These are phyloP conservation scores for Boletellus deceptivus DNA, from an alignment of 1,284 basidiomycete genomes.

Conservation along the genomic window DNA sequence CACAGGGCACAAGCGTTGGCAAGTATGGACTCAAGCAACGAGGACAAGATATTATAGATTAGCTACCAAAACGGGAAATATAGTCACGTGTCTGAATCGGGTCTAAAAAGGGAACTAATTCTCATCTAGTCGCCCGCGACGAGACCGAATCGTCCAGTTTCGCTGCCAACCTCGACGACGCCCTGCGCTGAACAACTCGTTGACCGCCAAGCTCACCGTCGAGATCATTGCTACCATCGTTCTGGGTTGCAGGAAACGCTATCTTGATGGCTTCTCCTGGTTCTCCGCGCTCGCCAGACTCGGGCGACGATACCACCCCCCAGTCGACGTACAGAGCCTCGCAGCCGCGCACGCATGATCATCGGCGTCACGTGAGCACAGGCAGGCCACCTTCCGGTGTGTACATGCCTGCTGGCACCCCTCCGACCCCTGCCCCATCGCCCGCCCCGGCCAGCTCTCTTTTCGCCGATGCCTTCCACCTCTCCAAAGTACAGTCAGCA, in stretches of 20 bases:
- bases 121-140: slow-evolving; percentile 1
- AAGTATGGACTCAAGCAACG: neutral
- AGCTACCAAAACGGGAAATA: slow-evolving; percentile 3
- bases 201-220: slow-evolving; percentile 3
- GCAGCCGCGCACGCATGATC: slow-evolving; percentile 15
- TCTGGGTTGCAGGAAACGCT: neutral
- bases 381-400: slow-evolving; percentile 32
- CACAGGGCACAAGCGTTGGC: neutral
- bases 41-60: slow-evolving; percentile 1
- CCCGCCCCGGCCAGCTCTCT: slow-evolving; percentile 39
- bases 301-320: slow-evolving; percentile 12
- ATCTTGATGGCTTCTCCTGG: slow-evolving; percentile 14
- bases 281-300: slow-evolving; percentile 3
- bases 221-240: neutral
- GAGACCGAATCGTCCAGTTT: slow-evolving; percentile 1
- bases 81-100: slow-evolving; percentile 9
- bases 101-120: slow-evolving; percentile 10
- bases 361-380: slow-evolving; percentile 18
- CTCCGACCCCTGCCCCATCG: slow-evolving; percentile 70
- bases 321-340: slow-evolving; percentile 7
- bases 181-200: slow-evolving; percentile 1
- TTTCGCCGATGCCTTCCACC: slow-evolving; percentile 20
- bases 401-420: slow-evolving; percentile 59
- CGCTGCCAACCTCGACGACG: slow-evolving; percentile 7
- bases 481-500: slow-evolving; percentile 12